A percentile compares a stretch with the other conserved stretches of the same genome.
phyloP scores from a whole-genome alignment of 2,329 filamentous ascomycete genomes.

The Beauveria bassiana region DNA sequence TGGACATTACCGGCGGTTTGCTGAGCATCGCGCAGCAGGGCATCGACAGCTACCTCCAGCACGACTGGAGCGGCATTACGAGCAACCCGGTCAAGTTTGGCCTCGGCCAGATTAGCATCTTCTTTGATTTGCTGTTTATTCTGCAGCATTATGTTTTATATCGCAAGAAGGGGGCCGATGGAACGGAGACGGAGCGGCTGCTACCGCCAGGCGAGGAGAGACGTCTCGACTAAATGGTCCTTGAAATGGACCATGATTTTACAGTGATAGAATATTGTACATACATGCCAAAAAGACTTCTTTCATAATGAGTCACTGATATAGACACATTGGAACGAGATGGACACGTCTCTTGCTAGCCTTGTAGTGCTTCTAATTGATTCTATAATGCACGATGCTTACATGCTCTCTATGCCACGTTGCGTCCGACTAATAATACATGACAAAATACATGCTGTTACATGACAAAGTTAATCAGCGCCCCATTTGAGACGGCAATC shows the following conservation, averaged over 20 bases:
- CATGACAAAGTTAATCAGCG: slow-evolving; percentile 67
- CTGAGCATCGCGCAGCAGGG: slow-evolving; percentile 74
- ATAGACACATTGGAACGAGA: background rate
- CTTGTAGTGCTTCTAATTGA: background rate
- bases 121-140: slow-evolving; percentile 84
- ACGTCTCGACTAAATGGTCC: slow-evolving; percentile 9
- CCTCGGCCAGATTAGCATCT: slow-evolving; percentile 74
- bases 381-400: background rate
- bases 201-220: slow-evolving; percentile 22
- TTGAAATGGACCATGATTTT: background rate
- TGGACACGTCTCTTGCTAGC: background rate
- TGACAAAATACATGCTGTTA: slow-evolving; percentile 17
- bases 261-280: background rate
- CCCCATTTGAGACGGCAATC: slow-evolving; percentile 59
- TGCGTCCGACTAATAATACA: background rate
- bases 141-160: slow-evolving; percentile 84
- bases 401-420: background rate
- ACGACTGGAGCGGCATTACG: slow-evolving; percentile 82
- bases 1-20: slow-evolving; percentile 75
- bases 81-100: slow-evolving; percentile 89
- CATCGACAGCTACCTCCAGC: slow-evolving; percentile 76
- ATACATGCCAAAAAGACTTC: background rate
- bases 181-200: slow-evolving; percentile 20
- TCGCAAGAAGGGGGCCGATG: slow-evolving; percentile 13
- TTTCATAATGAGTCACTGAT: background rate